A percentile compares a stretch with the other conserved stretches of the same genome.
phyloP scores from a whole-genome alignment of 257 asterid genomes.

The Henckelia pumila region DNA sequence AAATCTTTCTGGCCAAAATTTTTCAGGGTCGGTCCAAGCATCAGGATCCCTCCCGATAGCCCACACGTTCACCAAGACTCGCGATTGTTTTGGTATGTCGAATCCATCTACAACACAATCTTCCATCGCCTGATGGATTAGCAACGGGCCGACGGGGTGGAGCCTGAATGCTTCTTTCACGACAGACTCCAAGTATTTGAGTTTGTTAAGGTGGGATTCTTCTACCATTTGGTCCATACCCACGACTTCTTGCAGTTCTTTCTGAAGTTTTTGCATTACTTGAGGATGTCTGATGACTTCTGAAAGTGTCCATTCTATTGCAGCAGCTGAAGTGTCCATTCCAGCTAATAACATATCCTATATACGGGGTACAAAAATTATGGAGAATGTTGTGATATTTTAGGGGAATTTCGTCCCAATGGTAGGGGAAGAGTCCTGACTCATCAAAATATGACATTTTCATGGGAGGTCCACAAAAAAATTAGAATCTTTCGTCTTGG shows the following conservation, averaged over 20 bases:
- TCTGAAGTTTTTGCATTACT: slow-evolving; percentile 9
- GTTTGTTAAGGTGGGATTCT: neutral
- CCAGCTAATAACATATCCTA: slow-evolving; percentile 17
- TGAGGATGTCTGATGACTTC: slow-evolving; percentile 17
- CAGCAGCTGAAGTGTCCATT: slow-evolving; percentile 17
- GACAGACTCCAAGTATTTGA: slow-evolving; percentile 1
- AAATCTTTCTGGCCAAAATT: neutral
- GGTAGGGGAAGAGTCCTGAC: too few relatives aligned
- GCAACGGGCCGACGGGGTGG: slow-evolving; percentile 32
- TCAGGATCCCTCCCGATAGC: slow-evolving; percentile 23
- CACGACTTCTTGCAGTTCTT: slow-evolving; percentile 1
- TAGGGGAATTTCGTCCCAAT: too few relatives aligned
- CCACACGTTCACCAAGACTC: neutral
- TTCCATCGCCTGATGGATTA: slow-evolving; percentile 32
- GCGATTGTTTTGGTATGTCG: slow-evolving; percentile 4
- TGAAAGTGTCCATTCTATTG: slow-evolving; percentile 18
- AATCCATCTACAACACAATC: slow-evolving; percentile 28
- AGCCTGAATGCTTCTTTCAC: slow-evolving; percentile 24
- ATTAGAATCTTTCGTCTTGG: too few relatives aligned
- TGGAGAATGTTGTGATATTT: too few relatives aligned
- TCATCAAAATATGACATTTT: too few relatives aligned
- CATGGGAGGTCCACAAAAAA: too few relatives aligned
- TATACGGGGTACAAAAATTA: neutral
- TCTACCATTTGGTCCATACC: slow-evolving; percentile 7
- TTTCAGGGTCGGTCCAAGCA: neutral